A percentile compares a stretch with the other conserved stretches of the same genome.
Evolutionary conservation across 1,284 basidiomycete species (phyloP).

Genomic region (Sporisorium iseilematis-ciliati): DNA sequence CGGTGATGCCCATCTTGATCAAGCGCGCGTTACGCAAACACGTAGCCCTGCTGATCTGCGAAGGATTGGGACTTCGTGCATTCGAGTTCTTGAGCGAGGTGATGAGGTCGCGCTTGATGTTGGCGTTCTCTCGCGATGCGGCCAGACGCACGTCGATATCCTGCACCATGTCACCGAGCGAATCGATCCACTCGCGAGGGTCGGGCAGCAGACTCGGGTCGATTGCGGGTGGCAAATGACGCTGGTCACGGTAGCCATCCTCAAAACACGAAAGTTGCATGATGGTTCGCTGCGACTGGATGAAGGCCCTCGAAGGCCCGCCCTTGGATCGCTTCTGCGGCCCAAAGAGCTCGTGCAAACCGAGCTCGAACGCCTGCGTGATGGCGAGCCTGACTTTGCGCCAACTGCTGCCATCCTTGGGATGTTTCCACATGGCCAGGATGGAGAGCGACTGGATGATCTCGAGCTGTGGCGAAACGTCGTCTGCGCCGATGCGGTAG

Average conservation of each 20-base stretch:
- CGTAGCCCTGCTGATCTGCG: slow-evolving; percentile 45
- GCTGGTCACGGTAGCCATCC: slow-evolving; percentile 52
- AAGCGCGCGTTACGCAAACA: slow-evolving; percentile 52
- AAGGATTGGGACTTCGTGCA: slow-evolving; percentile 32
- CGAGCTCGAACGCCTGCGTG: slow-evolving; percentile 70
- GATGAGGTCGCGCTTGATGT: slow-evolving; percentile 56
- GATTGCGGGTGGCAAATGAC: slow-evolving; percentile 54
- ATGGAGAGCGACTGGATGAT: slow-evolving; percentile 85
- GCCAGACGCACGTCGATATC: slow-evolving; percentile 53
- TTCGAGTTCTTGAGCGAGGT: slow-evolving; percentile 45
- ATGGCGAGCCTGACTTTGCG: slow-evolving; percentile 66
- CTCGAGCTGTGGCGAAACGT: slow-evolving; percentile 79
- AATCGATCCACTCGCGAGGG: slow-evolving; percentile 54
- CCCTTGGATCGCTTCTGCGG: slow-evolving; percentile 49
- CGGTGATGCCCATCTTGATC: slow-evolving; percentile 54
- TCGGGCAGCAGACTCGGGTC: slow-evolving; percentile 47
- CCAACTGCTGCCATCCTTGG: slow-evolving; percentile 70
- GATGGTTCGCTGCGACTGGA: slow-evolving; percentile 49
- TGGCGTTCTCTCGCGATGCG: slow-evolving; percentile 54
- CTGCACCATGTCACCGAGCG: slow-evolving; percentile 53
- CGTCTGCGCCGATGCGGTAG: slow-evolving; percentile 76
- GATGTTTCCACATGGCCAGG: slow-evolving; percentile 84
- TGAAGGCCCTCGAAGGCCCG: slow-evolving; percentile 42
- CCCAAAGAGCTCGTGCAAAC: slow-evolving; percentile 59
- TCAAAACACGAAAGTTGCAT: slow-evolving; percentile 53